Conservation (phyloP, 140 eudicot species). For the Anethum foeniculum region DNA sequence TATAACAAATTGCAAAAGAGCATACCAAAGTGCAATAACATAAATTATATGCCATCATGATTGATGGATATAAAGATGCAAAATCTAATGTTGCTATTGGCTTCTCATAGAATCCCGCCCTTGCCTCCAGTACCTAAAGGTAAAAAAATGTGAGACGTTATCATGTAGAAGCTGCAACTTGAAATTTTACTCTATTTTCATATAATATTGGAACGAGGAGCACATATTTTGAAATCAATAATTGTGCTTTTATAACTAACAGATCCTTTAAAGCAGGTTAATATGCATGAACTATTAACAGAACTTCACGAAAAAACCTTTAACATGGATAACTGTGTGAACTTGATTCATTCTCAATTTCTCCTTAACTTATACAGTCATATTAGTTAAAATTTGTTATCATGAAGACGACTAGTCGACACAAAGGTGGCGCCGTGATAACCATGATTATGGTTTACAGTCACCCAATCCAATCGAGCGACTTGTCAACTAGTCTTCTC, state of each 20-base stretch:
- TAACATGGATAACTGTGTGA: not conserved
- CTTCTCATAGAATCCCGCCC: constrained; percentile 89
- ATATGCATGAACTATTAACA: not conserved
- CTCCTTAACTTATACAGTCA: not conserved
- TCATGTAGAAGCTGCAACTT: not conserved
- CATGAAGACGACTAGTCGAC: too few relatives aligned
- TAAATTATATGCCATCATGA: constrained; percentile 99
- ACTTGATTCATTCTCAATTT: not conserved
- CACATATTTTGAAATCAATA: not conserved
- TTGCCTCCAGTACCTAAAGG: constrained; percentile 86
- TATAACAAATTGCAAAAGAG: not conserved
- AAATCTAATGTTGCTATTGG: constrained; percentile 99
- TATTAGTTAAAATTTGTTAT: not conserved
- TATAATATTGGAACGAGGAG: not conserved
- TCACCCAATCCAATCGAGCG: too few relatives aligned
- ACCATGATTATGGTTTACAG: too few relatives aligned
- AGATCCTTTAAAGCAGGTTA: not conserved
- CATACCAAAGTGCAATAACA: constrained; percentile 94
- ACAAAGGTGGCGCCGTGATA: too few relatives aligned
- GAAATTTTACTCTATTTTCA: not conserved
- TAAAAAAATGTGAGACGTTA: not conserved
- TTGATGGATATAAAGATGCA: constrained; percentile 97
- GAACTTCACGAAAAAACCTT: not conserved
- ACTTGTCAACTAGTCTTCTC: too few relatives aligned
- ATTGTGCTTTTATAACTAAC: not conserved